phyloP scores from a whole-genome alignment of 805 yeast species.

The Wickerhamiella australiensis region DNA sequence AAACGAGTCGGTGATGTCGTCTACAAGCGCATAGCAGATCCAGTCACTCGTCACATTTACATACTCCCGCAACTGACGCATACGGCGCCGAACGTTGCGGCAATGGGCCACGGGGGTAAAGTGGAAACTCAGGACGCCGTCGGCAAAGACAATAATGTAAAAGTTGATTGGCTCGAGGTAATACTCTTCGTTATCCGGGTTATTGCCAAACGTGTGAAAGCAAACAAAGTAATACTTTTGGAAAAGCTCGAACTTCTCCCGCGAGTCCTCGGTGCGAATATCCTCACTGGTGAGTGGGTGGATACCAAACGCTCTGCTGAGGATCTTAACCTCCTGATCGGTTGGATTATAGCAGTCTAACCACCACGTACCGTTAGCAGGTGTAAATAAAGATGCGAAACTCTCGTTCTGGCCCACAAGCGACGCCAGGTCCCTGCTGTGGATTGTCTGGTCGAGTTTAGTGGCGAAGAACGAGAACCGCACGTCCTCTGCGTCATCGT shows the following conservation, averaged over 20 bases:
- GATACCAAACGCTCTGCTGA: slow-evolving; percentile 89
- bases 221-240: slow-evolving; percentile 84
- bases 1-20: slow-evolving; percentile 53
- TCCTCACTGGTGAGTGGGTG: slow-evolving; percentile 98
- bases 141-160: slow-evolving; percentile 49
- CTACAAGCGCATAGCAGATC: slow-evolving; percentile 54
- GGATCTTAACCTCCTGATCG: slow-evolving; percentile 82
- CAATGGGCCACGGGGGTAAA: slow-evolving; percentile 47
- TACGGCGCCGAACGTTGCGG: slow-evolving; percentile 50
- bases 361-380: slow-evolving; percentile 86
- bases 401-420: slow-evolving; percentile 47
- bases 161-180: slow-evolving; percentile 54
- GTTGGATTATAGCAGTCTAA: slow-evolving; percentile 89
- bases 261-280: slow-evolving; percentile 89
- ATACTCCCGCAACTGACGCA: slow-evolving; percentile 50
- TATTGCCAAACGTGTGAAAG: slow-evolving; percentile 92
- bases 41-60: slow-evolving; percentile 50
- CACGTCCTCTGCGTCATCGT: slow-evolving; percentile 23
- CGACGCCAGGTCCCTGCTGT: slow-evolving; percentile 76
- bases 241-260: slow-evolving; percentile 93
- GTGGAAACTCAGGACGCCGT: slow-evolving; percentile 50
- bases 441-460: slow-evolving; percentile 74
- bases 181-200: slow-evolving; percentile 42
- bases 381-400: slow-evolving; percentile 55
- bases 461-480: slow-evolving; percentile 75